A percentile compares a stretch with the other conserved stretches of the same genome.
Evolutionary conservation across 805 yeast species (phyloP).

Genomic region (Ogataea trehaloabstinens): DNA sequence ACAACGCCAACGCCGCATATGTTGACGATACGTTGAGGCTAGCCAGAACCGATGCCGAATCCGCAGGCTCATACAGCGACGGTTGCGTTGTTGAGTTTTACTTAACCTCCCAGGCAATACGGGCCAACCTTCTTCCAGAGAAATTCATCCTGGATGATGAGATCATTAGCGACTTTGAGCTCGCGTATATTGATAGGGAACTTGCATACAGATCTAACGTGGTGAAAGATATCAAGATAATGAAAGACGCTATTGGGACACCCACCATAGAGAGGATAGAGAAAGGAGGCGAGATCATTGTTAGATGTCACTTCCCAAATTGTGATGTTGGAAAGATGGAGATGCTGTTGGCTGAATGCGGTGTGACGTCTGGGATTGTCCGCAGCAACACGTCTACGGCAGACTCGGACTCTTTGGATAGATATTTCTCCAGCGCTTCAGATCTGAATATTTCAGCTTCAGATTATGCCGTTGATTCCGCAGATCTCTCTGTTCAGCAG

Average conservation of each 20-base stretch:
- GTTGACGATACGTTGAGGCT: constrained; percentile 32
- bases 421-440: constrained; percentile 3
- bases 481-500: constrained; percentile 2
- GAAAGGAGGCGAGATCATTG: constrained; percentile 35
- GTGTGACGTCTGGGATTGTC: constrained; percentile 57
- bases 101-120: constrained; percentile 29
- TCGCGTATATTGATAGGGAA: constrained; percentile 22
- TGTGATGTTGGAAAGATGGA: constrained; percentile 60
- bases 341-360: constrained; percentile 53
- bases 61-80: constrained; percentile 19
- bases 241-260: constrained; percentile 26
- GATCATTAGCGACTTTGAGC: constrained; percentile 37
- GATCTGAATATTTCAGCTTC: background rate
- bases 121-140: constrained; percentile 20
- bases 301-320: constrained; percentile 64
- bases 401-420: background rate
- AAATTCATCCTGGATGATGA: constrained; percentile 44
- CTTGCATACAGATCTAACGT: constrained; percentile 18
- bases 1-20: constrained; percentile 24
- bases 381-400: constrained; percentile 1
- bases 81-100: constrained; percentile 62
- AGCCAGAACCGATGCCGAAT: constrained; percentile 34
- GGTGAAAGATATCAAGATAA: constrained; percentile 18
- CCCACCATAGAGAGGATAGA: constrained; percentile 53
- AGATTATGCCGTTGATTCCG: background rate